A percentile compares a stretch with the other conserved stretches of the same genome.
phyloP scores from a whole-genome alignment of 305 asterid species.

The Plantago coronopus region DNA sequence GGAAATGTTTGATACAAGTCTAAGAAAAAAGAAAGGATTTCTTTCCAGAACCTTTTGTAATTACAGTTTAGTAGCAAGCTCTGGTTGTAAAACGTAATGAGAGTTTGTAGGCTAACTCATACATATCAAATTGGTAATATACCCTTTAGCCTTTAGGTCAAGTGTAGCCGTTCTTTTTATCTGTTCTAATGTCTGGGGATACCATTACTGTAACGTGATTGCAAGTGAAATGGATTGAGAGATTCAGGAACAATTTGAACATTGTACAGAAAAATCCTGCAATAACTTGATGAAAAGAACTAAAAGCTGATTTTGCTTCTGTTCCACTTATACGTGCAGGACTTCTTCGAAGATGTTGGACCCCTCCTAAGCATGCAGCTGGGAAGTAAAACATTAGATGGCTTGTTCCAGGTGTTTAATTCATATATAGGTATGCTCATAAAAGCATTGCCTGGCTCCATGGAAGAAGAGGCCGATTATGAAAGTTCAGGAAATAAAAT shows the following conservation, averaged over 20 bases:
- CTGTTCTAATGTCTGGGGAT: too few relatives aligned
- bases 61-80: too few relatives aligned
- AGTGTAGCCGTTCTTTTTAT: too few relatives aligned
- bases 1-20: background rate
- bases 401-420: constrained; percentile 87
- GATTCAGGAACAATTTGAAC: too few relatives aligned
- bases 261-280: background rate
- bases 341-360: constrained; percentile 93
- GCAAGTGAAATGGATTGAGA: too few relatives aligned
- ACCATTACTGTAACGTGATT: too few relatives aligned
- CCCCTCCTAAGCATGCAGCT: constrained; percentile 91
- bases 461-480: constrained; percentile 79
- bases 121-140: too few relatives aligned
- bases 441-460: constrained; percentile 90
- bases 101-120: too few relatives aligned
- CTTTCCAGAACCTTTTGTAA: too few relatives aligned
- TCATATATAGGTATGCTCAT: constrained; percentile 77
- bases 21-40: too few relatives aligned
- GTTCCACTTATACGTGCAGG: constrained; percentile 49
- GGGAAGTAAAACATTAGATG: constrained; percentile 88
- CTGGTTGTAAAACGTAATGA: too few relatives aligned
- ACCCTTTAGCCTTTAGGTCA: too few relatives aligned
- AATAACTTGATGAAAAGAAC: constrained; percentile 9
- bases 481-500: constrained; percentile 83
- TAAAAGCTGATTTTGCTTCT: constrained; percentile 25